Evolutionary conservation across 169 alveolate genomes (phyloP), one percentile per base, ranked within the genome.

Genomic region (Eimeria tenella): DNA sequence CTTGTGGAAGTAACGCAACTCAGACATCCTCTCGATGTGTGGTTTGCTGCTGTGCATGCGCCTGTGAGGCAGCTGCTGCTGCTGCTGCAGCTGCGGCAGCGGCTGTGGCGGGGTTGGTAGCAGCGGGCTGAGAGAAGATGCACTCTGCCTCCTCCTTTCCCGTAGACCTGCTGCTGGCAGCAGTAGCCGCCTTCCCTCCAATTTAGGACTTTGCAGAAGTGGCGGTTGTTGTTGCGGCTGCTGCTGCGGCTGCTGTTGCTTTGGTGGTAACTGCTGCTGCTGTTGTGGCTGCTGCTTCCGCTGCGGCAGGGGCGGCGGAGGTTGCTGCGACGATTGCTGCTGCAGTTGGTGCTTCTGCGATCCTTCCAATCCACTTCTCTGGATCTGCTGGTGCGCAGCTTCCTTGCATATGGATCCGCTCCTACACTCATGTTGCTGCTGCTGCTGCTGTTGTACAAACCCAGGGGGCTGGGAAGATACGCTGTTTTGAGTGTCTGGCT

Each of bases 51-150:
- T 71, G 81, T 71, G 42, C 81, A 31, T 71, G 4, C 81, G 55
- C 56, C 81, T 71, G 58, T 71, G 81, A 19, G 25, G 81, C 81
- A 10, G 81, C 81, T 31, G 81, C 81, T 71, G 77, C 77, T n/a
- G 77, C 77, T 68, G 77, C 77, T 68, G 77, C 50, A 5, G 81
- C 81, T 23, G 81, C 53, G 21, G 81, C 81, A 55, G 81, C 11
- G 81, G 81, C 53, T 23, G 81, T 5, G 56, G 81, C 17, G 81
- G 81, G 0, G 81, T 71, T 4, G 81, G 81, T 55, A 71, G 81
- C 81, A 71, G n/a, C 5, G 81, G 81, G 15, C 81, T 71, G 5
- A 71, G n/a, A 5, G 81, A 55, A 5, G 81, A 71, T 4, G 58
- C 5, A 21, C 81, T 71, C 53, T 31, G 81, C 6, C 81, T 31